phyloP scores from a whole-genome alignment of 306 rosid genomes.

The Sophora flavescens region DNA sequence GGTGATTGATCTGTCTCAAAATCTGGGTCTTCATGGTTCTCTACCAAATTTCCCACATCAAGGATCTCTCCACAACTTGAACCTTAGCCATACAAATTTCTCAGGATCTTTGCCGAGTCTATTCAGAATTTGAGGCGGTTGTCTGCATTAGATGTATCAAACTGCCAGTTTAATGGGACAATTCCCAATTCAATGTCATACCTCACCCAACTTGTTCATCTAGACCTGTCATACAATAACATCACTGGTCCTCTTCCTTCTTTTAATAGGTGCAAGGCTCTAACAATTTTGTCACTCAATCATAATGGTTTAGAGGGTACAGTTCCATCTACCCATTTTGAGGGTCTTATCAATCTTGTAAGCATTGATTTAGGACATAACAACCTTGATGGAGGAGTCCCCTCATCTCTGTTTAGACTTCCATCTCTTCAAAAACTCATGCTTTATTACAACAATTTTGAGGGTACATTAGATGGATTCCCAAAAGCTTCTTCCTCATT shows the following conservation, averaged over 20 bases:
- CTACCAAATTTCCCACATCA: slow-evolving; percentile 48
- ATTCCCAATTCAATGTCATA: slow-evolving; percentile 45
- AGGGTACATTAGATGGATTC: not conserved
- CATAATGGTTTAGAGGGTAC: not conserved
- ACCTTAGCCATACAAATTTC: slow-evolving; percentile 37
- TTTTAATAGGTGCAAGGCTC: slow-evolving; percentile 42
- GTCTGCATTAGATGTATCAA: slow-evolving; percentile 41
- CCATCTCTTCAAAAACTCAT: not conserved
- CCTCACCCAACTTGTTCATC: slow-evolving; percentile 43
- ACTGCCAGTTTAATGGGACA: slow-evolving; percentile 45
- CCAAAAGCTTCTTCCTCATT: not conserved
- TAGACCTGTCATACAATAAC: slow-evolving; percentile 49
- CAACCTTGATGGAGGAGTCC: slow-evolving; percentile 19
- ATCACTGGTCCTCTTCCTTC: slow-evolving; percentile 56
- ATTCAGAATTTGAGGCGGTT: slow-evolving; percentile 39
- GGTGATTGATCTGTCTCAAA: slow-evolving; percentile 44
- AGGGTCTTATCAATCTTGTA: slow-evolving; percentile 21
- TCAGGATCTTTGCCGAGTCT: slow-evolving; percentile 44
- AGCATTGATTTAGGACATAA: slow-evolving; percentile 37
- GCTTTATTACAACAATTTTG: slow-evolving; percentile 22
- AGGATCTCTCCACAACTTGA: slow-evolving; percentile 17
- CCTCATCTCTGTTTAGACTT: slow-evolving; percentile 34
- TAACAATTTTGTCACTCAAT: slow-evolving; percentile 34
- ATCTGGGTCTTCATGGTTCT: slow-evolving; percentile 39
- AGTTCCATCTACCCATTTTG: slow-evolving; percentile 22